phyloP scores from a whole-genome alignment of 768 basidiomycete genomes.

The Xanthoconium stramineum region DNA sequence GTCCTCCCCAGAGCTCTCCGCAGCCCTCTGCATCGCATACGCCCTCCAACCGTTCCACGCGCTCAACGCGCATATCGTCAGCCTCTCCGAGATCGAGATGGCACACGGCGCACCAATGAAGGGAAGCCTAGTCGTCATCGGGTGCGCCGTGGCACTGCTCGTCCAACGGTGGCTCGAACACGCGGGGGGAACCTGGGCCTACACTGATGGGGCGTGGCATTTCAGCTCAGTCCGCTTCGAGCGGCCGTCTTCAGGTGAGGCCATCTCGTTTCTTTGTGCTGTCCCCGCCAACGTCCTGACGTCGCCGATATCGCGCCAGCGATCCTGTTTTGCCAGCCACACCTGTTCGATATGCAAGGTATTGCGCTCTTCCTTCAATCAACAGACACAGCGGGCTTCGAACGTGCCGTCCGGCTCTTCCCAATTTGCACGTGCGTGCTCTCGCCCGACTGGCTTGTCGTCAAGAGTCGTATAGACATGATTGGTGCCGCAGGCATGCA shows the following conservation, averaged over 20 bases:
- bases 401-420: conserved; percentile 68
- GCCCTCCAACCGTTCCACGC: conserved; percentile 67
- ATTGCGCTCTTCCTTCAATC: conserved; percentile 58
- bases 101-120: not conserved
- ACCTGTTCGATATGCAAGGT: conserved; percentile 16
- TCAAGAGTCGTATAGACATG: conserved; percentile 48
- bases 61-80: conserved; percentile 62
- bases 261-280: not conserved
- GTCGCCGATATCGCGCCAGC: not conserved
- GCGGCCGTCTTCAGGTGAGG: conserved; percentile 20
- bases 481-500: conserved; percentile 70
- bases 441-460: conserved; percentile 75
- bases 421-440: conserved; percentile 80
- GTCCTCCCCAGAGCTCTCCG: conserved; percentile 38
- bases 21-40: conserved; percentile 67
- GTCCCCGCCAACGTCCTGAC: not conserved
- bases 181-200: not conserved
- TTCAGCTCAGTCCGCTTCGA: conserved; percentile 15
- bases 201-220: conserved; percentile 12
- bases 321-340: no score
- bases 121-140: conserved; percentile 62
- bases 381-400: conserved; percentile 55
- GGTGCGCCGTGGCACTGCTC: conserved; percentile 36
- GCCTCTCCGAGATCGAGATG: conserved; percentile 32
- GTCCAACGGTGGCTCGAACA: conserved; percentile 32